Conservation (phyloP, 1,284 basidiomycete species). For the Sanguinoderma infundibulare region DNA sequence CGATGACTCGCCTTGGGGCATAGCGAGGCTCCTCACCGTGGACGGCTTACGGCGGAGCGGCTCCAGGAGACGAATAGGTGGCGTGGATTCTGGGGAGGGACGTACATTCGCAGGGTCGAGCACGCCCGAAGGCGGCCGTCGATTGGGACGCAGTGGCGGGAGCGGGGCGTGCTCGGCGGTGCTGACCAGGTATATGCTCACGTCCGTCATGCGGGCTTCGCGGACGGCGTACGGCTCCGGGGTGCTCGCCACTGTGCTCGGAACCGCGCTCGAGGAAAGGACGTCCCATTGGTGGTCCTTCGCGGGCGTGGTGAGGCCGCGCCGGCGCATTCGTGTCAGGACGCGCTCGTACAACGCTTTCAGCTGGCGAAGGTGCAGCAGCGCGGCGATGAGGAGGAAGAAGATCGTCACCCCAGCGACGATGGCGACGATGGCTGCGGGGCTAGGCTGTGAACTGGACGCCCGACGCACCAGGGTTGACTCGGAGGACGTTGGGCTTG, state of each 20-base stretch:
- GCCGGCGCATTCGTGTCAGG: background rate
- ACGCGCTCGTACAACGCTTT: background rate
- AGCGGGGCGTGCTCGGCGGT: background rate
- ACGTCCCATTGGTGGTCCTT: constrained; percentile 2
- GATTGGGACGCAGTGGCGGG: background rate
- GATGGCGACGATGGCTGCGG: background rate
- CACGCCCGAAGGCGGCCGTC: background rate
- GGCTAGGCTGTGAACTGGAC: background rate
- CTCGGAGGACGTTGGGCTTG: background rate
- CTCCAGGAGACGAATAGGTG: constrained; percentile 4
- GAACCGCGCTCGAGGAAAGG: background rate
- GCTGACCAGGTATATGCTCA: background rate
- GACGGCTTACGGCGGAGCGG: constrained; percentile 22
- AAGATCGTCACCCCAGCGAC: background rate
- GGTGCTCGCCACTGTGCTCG: background rate
- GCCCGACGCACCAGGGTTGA: background rate
- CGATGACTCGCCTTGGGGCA: background rate
- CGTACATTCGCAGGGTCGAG: background rate
- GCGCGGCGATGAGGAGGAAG: background rate
- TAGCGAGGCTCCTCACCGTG: too few relatives aligned
- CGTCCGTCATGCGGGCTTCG: background rate
- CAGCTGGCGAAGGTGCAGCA: background rate
- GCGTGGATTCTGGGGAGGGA: background rate
- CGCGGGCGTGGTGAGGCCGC: background rate
- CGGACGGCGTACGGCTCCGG: background rate